These are phyloP conservation scores for Neocucurbitaria cava DNA, from an alignment of 2,329 filamentous ascomycete genomes.

Conservation along the genomic window DNA sequence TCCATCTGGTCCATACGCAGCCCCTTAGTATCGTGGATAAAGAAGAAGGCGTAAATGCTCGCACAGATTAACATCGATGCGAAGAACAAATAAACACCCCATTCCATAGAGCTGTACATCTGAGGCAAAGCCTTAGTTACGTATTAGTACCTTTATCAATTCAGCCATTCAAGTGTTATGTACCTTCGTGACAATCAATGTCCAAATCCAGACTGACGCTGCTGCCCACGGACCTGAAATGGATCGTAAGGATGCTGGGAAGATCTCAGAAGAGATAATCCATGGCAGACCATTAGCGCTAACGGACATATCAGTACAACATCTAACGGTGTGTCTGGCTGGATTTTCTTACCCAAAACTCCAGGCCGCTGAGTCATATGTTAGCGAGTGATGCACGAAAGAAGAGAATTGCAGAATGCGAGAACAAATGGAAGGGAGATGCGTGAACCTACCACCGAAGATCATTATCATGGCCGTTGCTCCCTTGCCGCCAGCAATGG, in stretches of 20 bases:
- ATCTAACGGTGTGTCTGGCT: no score
- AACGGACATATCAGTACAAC: no score
- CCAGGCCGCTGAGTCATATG: no score
- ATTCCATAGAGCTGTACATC: conserved; percentile 51
- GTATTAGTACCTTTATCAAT: no score
- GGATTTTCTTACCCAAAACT: no score
- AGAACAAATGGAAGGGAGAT: no score
- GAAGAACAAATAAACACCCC: conserved; percentile 52
- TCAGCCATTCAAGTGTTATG: no score
- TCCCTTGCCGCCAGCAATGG: conserved; percentile 47
- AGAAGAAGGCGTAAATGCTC: conserved; percentile 50
- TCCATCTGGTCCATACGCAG: conserved; percentile 50
- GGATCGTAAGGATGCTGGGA: conserved; percentile 48
- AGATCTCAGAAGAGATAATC: conserved; percentile 55
- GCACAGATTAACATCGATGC: conserved; percentile 47
- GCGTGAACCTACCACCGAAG: conserved; percentile 41
- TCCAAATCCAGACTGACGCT: conserved; percentile 49
- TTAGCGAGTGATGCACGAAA: no score
- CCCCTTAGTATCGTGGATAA: conserved; percentile 50
- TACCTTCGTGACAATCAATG: conserved; percentile 51
- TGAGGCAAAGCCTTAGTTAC: conserved; percentile 48
- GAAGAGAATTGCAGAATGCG: no score
- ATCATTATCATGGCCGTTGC: conserved; percentile 52
- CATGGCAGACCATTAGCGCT: conserved; percentile 52
- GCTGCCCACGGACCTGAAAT: conserved; percentile 49